These are phyloP conservation scores for Teratosphaeriaceae sp. DNA, from an alignment of 2,329 filamentous ascomycete genomes.

Conservation along the genomic window DNA sequence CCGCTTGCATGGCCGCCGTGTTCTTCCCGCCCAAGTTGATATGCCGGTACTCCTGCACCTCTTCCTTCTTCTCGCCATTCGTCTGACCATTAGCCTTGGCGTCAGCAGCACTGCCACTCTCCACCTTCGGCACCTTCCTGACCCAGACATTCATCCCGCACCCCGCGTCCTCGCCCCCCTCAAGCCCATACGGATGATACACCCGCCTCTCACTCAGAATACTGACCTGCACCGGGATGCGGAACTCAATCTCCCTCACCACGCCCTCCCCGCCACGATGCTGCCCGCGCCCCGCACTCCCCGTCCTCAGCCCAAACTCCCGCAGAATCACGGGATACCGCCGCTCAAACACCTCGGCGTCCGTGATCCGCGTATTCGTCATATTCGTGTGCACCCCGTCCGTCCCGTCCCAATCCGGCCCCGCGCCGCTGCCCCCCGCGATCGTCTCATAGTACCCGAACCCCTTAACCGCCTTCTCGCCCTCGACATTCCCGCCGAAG, in stretches of 20 bases:
- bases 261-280: slow-evolving; percentile 71
- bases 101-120: slow-evolving; percentile 27
- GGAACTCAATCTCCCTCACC: slow-evolving; percentile 73
- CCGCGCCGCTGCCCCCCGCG: slow-evolving; percentile 68
- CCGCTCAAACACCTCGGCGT: slow-evolving; percentile 71
- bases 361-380: slow-evolving; percentile 77
- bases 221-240: slow-evolving; percentile 68
- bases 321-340: slow-evolving; percentile 68
- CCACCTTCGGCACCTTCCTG: slow-evolving; percentile 49
- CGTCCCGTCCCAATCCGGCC: slow-evolving; percentile 65
- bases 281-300: slow-evolving; percentile 58
- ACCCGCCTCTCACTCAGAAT: slow-evolving; percentile 74
- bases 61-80: slow-evolving; percentile 2
- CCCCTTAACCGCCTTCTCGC: slow-evolving; percentile 57
- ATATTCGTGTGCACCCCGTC: slow-evolving; percentile 76
- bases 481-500: slow-evolving; percentile 60
- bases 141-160: slow-evolving; percentile 87
- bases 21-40: slow-evolving; percentile 77
- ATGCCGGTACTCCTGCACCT: slow-evolving; percentile 40
- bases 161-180: slow-evolving; percentile 70
- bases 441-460: slow-evolving; percentile 89
- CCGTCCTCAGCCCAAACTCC: slow-evolving; percentile 59
- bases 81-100: slow-evolving; percentile 10
- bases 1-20: slow-evolving; percentile 66
- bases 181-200: slow-evolving; percentile 72